Evolutionary conservation across 1,284 basidiomycete genomes (phyloP).

Genomic region (Chalciporus sp.): DNA sequence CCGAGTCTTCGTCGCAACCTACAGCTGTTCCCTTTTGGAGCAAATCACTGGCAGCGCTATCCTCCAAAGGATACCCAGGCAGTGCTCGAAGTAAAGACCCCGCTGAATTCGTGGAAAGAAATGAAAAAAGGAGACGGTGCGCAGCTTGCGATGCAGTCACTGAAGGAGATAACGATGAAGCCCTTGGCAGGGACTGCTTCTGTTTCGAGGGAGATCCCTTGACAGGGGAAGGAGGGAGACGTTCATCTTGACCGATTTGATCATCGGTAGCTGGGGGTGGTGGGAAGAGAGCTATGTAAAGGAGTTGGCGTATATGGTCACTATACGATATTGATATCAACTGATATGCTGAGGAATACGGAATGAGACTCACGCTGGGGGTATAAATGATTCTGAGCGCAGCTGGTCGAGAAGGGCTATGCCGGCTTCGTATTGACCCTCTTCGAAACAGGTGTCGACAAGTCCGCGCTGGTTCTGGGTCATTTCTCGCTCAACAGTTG

Average conservation of each 20-base stretch:
- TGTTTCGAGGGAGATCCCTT: conserved; percentile 39
- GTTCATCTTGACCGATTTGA: conserved; percentile 38
- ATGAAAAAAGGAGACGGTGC: conserved; percentile 56
- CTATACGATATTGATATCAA: conserved; percentile 31
- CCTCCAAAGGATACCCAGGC: conserved; percentile 45
- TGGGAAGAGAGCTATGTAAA: conserved; percentile 69
- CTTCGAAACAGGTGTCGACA: conserved; percentile 71
- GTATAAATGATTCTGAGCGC: conserved; percentile 53
- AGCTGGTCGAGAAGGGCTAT: conserved; percentile 61
- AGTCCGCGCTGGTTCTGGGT: conserved; percentile 54
- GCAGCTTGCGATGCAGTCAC: conserved; percentile 50
- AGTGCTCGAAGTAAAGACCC: conserved; percentile 54
- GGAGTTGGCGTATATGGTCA: conserved; percentile 62
- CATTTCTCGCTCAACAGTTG: conserved; percentile 50
- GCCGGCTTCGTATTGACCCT: conserved; percentile 69
- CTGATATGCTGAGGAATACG: conserved; percentile 7
- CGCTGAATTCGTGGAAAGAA: conserved; percentile 58
- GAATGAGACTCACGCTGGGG: conserved; percentile 49
- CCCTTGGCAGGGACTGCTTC: conserved; percentile 31
- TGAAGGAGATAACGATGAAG: conserved; percentile 46
- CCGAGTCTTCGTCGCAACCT: conserved; percentile 53
- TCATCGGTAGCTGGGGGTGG: conserved; percentile 37
- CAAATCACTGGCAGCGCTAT: conserved; percentile 11
- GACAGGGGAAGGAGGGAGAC: conserved; percentile 45
- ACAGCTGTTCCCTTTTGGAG: conserved; percentile 13